These are phyloP conservation scores for Mediolabrus comicus DNA, from an alignment of 108 stramenopile species.

Conservation along the genomic window DNA sequence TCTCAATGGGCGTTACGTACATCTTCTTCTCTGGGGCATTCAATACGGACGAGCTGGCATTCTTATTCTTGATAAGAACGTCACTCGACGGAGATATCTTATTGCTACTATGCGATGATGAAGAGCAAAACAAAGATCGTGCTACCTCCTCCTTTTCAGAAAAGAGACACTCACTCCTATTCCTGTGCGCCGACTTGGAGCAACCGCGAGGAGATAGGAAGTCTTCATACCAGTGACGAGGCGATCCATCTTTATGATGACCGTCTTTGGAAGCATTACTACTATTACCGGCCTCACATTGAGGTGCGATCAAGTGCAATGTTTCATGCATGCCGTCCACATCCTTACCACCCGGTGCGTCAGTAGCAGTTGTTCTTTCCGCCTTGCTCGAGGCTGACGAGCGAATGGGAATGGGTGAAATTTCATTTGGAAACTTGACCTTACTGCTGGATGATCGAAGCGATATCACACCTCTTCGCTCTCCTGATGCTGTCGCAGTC, in stretches of 20 bases:
- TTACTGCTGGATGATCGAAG: not conserved
- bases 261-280: not conserved
- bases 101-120: not conserved
- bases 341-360: not conserved
- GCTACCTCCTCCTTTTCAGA: not conserved
- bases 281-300: not conserved
- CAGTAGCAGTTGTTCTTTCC: not conserved
- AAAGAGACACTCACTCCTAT: not conserved
- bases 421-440: not conserved
- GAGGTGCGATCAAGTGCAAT: not conserved
- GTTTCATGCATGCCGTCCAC: not conserved
- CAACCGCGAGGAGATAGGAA: slow-evolving; percentile 24
- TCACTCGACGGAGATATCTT: not conserved
- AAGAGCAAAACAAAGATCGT: not conserved
- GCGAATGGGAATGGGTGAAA: not conserved
- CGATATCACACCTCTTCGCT: not conserved
- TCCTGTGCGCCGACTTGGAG: not conserved
- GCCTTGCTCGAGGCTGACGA: not conserved
- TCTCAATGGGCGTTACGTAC: not conserved
- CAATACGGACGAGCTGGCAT: not conserved
- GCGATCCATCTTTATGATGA: not conserved
- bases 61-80: not conserved
- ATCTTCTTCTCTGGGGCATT: not conserved
- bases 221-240: slow-evolving; percentile 37
- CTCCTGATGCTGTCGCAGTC: not conserved